Evolutionary conservation across 2,329 filamentous ascomycete genomes (phyloP), one percentile per base, ranked within the genome.

Genomic region (Claviceps maximensis): DNA sequence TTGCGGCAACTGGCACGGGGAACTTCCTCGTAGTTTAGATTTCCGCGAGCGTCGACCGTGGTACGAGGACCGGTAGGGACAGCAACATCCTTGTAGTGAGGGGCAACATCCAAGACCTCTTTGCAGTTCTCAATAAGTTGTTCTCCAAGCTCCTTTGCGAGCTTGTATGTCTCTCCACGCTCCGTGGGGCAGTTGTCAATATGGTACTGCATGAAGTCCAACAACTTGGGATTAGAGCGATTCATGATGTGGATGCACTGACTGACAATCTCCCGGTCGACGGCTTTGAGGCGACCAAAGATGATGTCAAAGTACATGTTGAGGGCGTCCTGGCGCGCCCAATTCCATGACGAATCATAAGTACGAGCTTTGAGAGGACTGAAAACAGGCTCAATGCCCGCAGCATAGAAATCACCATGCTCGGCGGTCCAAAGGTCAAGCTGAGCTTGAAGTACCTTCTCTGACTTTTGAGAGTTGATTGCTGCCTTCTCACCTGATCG

Each of bases 251-350:
- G 87, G 65, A 98, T 97, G 73, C 93, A 98, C 68, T 90, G 90
- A 71, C 90, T 96, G 66, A 98, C 93, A 62, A 97, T 98, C 70
- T 98, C 93, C 58, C 93, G 87, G 64, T 98, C 93, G 42, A 98
- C 87, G 49, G 84, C 88, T 74, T 93, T 83, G 52, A 98, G 82
- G 56, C 93, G 83, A 54, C 93, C 93, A 63, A 98, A 98, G 65
- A 98, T 96, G 65, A 98, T 94, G 65, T 98, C 93, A 72, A 89
- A 98, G 76, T 93, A 98, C 91, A 98, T 98, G 74, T 80, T 93
- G 52, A 98, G 81, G 29, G 91, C 93, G 69, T 98, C 93, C 68
- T 98, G 93, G 51, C 93, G 86, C 57, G 89, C 93, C 93, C 93
- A 98, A 70, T 98, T 98, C 93, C 93, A 98, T 0, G 89, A 94